Percentiles rank a stretch among this genome's conserved stretches.
Evolutionary conservation across 176 grass and related monocot species (phyloP).

Genomic region (Aegilops bicornis): DNA sequence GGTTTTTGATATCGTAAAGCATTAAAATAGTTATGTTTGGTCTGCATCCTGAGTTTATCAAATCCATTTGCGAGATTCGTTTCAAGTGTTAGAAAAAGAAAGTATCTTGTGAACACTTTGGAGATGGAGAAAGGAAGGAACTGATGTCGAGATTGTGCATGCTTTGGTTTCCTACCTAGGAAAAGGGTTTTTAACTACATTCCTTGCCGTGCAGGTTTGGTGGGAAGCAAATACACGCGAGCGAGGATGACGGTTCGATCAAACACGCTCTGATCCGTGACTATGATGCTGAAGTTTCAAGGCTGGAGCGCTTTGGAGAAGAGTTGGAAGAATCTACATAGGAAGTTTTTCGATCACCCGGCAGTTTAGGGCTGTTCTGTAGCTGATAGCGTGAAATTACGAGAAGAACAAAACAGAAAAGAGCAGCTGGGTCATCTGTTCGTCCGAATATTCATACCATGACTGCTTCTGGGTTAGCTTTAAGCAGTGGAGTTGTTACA

Average conservation of each 20-base stretch:
- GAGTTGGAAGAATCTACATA: constrained; percentile 65
- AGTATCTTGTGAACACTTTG: neutral
- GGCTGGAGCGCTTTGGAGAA: constrained; percentile 78
- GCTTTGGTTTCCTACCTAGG: too few relatives aligned
- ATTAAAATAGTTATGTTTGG: neutral
- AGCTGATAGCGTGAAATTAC: neutral
- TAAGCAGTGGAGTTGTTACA: neutral
- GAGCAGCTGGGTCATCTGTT: neutral
- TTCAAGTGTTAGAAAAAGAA: neutral
- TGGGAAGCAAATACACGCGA: constrained; percentile 69
- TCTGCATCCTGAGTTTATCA: neutral
- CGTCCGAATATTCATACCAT: neutral
- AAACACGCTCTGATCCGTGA: constrained; percentile 87
- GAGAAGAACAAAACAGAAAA: constrained; percentile 7
- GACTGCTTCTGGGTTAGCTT: constrained; percentile 19
- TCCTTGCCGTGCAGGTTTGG: constrained; percentile 68
- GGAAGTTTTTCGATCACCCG: neutral
- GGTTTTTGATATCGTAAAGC: neutral
- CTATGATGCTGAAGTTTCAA: constrained; percentile 75
- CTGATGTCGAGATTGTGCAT: too few relatives aligned
- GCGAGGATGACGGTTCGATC: constrained; percentile 74
- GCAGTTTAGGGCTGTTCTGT: neutral
- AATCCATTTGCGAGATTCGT: neutral
- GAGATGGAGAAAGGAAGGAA: neutral
- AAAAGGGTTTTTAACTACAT: neutral